A percentile compares a stretch with the other conserved stretches of the same genome.
Evolutionary conservation across 495 filamentous ascomycete species (phyloP).

Genomic region (Penicillium longicatenatum): DNA sequence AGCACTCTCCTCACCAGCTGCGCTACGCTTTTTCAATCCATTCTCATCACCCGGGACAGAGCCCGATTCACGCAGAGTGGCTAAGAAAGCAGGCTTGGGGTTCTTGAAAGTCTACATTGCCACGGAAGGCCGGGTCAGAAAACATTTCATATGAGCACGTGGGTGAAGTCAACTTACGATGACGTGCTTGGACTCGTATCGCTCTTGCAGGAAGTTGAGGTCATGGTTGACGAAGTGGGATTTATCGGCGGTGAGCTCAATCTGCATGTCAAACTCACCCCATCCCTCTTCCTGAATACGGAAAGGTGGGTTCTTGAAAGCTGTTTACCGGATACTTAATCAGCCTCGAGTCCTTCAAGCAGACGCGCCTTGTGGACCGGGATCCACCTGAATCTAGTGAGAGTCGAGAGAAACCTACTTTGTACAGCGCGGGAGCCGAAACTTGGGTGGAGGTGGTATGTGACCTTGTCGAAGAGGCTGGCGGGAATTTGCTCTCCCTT

Average conservation of each 20-base stretch:
- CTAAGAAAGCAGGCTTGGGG: constrained; percentile 78
- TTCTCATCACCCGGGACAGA: constrained; percentile 77
- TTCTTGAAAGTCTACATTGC: constrained; percentile 76
- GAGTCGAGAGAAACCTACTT: constrained; percentile 50
- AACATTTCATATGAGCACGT: not conserved
- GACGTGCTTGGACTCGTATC: constrained; percentile 82
- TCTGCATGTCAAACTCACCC: constrained; percentile 98
- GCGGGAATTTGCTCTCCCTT: constrained; percentile 70
- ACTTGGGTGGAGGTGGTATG: constrained; percentile 89
- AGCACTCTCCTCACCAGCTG: constrained; percentile 56
- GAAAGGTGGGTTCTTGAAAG: constrained; percentile 82
- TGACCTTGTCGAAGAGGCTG: constrained; percentile 84
- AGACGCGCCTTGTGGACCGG: not conserved
- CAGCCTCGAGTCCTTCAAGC: not conserved
- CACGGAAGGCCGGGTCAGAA: not conserved
- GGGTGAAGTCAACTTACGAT: constrained; percentile 55
- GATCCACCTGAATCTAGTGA: not conserved
- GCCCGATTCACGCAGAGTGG: constrained; percentile 75
- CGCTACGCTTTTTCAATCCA: constrained; percentile 55
- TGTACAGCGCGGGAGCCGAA: constrained; percentile 79
- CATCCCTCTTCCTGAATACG: constrained; percentile 90
- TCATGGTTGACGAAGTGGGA: constrained; percentile 83
- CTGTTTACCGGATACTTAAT: constrained; percentile 40
- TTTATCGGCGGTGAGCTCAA: constrained; percentile 78
- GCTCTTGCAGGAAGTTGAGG: constrained; percentile 80